Evolutionary conservation across 345 rosid genomes (phyloP).

Genomic region (Eucalyptus marginata): DNA sequence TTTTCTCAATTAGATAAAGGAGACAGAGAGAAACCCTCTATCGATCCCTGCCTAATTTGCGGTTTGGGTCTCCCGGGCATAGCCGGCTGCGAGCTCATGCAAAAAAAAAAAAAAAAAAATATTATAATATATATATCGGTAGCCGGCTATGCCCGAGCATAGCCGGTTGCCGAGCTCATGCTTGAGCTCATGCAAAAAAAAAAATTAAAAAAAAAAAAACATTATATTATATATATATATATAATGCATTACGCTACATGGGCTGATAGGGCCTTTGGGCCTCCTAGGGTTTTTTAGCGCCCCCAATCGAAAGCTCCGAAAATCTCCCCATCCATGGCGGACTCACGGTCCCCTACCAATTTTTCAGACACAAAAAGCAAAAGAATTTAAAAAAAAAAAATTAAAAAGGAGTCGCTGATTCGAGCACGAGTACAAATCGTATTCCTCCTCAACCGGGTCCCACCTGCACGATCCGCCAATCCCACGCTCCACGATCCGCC

Average conservation of each 20-base stretch:
- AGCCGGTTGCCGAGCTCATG: too few species aligned
- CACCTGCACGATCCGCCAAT: background rate
- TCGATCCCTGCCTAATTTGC: background rate
- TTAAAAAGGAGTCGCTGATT: background rate
- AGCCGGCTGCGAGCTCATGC: accelerated
- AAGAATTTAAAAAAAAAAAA: background rate
- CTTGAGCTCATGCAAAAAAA: too few species aligned
- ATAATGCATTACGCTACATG: background rate
- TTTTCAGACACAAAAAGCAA: too few species aligned
- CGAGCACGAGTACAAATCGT: background rate
- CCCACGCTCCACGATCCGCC: background rate
- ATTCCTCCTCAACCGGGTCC: background rate
- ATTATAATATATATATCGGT: too few species aligned
- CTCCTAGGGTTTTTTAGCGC: background rate
- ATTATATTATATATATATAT: too few species aligned
- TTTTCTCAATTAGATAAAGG: background rate
- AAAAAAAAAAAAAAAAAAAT: too few species aligned
- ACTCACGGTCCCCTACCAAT: background rate
- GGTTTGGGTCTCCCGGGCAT: background rate
- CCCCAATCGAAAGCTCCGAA: background rate
- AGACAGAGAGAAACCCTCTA: background rate
- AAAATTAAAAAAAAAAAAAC: too few species aligned
- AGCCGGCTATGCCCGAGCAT: too few species aligned
- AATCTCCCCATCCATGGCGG: background rate
- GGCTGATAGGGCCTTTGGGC: background rate